phyloP scores from a whole-genome alignment of 495 filamentous ascomycete species.

The Lichina pygmaea region DNA sequence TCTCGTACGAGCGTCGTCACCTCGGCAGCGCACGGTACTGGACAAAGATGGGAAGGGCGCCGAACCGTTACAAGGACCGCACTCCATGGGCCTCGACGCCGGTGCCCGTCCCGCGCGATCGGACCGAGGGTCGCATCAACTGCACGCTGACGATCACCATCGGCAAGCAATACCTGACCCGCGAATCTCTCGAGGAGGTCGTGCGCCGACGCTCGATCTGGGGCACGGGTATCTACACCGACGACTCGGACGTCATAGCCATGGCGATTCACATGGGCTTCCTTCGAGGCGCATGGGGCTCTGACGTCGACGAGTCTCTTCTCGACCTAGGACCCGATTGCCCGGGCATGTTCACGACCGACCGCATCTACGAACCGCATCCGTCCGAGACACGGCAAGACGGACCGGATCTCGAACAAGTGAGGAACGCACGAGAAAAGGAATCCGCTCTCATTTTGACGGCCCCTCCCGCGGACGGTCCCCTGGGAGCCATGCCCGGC shows the following conservation, averaged over 20 bases:
- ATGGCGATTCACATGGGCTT: slow-evolving; percentile 84
- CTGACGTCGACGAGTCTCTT: slow-evolving; percentile 40
- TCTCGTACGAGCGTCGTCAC: slow-evolving; percentile 33
- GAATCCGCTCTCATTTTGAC: slow-evolving; percentile 6
- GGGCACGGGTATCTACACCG: slow-evolving; percentile 85
- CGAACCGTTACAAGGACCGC: too few species aligned
- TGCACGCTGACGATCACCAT: slow-evolving; percentile 76
- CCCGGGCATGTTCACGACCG: slow-evolving; percentile 5
- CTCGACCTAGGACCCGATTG: slow-evolving; percentile 30
- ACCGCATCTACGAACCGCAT: slow-evolving; percentile 10
- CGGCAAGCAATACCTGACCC: slow-evolving; percentile 45
- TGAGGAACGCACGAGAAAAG: background rate
- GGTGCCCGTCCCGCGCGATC: slow-evolving; percentile 41
- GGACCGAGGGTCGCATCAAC: slow-evolving; percentile 63
- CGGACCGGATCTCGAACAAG: too few species aligned
- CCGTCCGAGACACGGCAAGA: background rate
- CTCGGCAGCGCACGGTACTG: slow-evolving; percentile 41
- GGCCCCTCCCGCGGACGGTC: slow-evolving; percentile 19
- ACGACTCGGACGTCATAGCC: slow-evolving; percentile 82
- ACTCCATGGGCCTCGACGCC: too few species aligned
- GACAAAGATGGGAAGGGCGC: too few species aligned
- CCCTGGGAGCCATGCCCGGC: slow-evolving; percentile 24
- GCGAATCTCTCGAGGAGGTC: slow-evolving; percentile 49
- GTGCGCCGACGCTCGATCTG: slow-evolving; percentile 52
- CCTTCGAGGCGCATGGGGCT: slow-evolving; percentile 66